Conservation (phyloP, 768 basidiomycete species). For the Scleroderma citrinum region DNA sequence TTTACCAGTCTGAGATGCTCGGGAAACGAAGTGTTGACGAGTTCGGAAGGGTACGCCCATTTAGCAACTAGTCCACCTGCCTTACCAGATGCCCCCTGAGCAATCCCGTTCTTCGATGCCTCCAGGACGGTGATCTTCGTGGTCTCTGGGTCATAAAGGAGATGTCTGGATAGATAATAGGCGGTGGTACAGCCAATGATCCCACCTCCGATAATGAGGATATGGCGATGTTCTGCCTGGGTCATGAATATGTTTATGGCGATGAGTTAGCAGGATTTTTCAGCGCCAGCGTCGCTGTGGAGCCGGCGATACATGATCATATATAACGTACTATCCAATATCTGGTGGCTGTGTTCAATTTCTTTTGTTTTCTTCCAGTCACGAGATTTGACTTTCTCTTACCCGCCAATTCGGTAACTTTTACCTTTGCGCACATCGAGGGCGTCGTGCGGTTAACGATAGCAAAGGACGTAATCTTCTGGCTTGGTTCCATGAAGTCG, state of each 20-base stretch:
- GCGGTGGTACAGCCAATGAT: conserved; percentile 84
- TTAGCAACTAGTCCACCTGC: conserved; percentile 81
- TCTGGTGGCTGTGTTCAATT: not conserved
- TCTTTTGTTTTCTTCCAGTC: not conserved
- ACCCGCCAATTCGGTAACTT: too few relatives aligned
- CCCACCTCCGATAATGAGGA: conserved; percentile 80
- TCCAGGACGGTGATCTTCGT: conserved; percentile 61
- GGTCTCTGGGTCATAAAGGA: conserved; percentile 34
- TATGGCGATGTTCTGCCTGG: conserved; percentile 26
- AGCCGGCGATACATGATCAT: too few relatives aligned
- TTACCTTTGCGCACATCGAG: not conserved
- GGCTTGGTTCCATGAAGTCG: not conserved
- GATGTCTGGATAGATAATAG: conserved; percentile 67
- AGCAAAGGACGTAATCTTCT: not conserved
- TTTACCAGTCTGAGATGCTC: conserved; percentile 72
- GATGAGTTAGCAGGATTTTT: not conserved
- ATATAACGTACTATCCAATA: too few relatives aligned
- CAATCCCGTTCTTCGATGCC: conserved; percentile 58
- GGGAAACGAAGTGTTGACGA: conserved; percentile 57
- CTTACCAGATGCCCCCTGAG: conserved; percentile 80
- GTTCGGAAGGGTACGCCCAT: conserved; percentile 74
- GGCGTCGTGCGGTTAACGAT: not conserved
- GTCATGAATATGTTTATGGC: not conserved
- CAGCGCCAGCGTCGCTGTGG: too few relatives aligned
- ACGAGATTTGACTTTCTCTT: too few relatives aligned